A percentile compares a stretch with the other conserved stretches of the same genome.
Evolutionary conservation across 352 stramenopile genomes (phyloP).

Genomic region (Globisporangium solare): DNA sequence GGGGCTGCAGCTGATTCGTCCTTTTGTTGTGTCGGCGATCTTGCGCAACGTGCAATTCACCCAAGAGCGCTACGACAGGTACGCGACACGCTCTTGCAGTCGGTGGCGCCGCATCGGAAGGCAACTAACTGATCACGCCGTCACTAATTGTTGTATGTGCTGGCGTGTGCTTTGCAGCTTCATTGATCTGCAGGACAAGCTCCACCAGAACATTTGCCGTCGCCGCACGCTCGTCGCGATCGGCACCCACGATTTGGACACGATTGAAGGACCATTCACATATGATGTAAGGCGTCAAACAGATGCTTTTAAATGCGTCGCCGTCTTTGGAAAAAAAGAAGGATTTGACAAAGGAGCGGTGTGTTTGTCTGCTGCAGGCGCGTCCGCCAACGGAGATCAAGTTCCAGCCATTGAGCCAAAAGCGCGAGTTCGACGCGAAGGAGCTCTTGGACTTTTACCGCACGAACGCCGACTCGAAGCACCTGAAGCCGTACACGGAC

Average conservation of each 20-base stretch:
- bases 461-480: conserved; percentile 93
- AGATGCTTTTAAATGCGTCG: not conserved
- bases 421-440: conserved; percentile 90
- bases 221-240: conserved; percentile 99
- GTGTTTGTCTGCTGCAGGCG: conserved; percentile 52
- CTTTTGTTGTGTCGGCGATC: conserved; percentile 97
- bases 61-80: conserved; percentile 93
- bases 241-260: conserved; percentile 99
- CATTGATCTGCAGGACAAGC: conserved; percentile 99
- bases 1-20: conserved; percentile 78
- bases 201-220: conserved; percentile 99
- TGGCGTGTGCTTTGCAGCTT: conserved; percentile 68
- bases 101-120: not conserved
- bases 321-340: not conserved
- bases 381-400: conserved; percentile 91
- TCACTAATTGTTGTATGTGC: not conserved
- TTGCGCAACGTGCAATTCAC: conserved; percentile 96
- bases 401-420: conserved; percentile 95
- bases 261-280: conserved; percentile 92
- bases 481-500: conserved; percentile 98
- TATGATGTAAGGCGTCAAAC: conserved; percentile 55
- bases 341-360: not conserved
- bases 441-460: conserved; percentile 96
- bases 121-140: too few species aligned
- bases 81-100: not conserved